Evolutionary conservation across 2,329 filamentous ascomycete species (phyloP), one percentile per base, ranked within the genome.

Genomic region (Lasiodiplodia citricola): DNA sequence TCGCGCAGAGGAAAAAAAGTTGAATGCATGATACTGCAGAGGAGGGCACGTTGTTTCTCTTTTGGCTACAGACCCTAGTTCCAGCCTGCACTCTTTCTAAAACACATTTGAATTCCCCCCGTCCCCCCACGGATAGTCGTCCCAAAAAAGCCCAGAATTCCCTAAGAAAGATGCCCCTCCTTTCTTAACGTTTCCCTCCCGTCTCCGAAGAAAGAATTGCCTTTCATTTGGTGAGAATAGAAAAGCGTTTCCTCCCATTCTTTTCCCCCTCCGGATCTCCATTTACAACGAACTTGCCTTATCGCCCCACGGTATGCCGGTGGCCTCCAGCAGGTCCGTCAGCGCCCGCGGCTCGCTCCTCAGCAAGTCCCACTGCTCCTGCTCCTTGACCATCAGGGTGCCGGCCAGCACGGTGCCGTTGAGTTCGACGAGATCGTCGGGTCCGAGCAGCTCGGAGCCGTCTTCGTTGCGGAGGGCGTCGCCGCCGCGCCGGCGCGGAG

Each of bases 391-490:
- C 86, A 89, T 87, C 70, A 88, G 75, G 4, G 86, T 88, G 0
- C 86, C 87, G 1, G 82, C 87, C 3, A 88, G 78, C 21, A 87
- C 80, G 0, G 87, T 88, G 3, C 87, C 87, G 70, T 89, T 88
- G 44, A 88, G 73, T 10, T 83, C 83, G 18, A 88, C 80, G 51
- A 81, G 18, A 6, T 77, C 78, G 25, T 13, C 58, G 58, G 31
- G 6, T 35, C 13, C n/a, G 11, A 23, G 23, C 10, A 84, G 72
- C 5, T 80, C 77, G 5, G 74, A 76, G 7, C 77, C 79, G 41
- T 78, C 72, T 18, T 81, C 78, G 7, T 81, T 74, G 2, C 77
- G 77, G 28, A 86, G 76, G 44, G 74, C 76, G 0, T 79, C 79
- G 11, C 80, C 81, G 72, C 87, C 86, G 23, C 76, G 79, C 50